Conservation (phyloP, 1,284 basidiomycete species). For the Macrocystidia cucumis region DNA sequence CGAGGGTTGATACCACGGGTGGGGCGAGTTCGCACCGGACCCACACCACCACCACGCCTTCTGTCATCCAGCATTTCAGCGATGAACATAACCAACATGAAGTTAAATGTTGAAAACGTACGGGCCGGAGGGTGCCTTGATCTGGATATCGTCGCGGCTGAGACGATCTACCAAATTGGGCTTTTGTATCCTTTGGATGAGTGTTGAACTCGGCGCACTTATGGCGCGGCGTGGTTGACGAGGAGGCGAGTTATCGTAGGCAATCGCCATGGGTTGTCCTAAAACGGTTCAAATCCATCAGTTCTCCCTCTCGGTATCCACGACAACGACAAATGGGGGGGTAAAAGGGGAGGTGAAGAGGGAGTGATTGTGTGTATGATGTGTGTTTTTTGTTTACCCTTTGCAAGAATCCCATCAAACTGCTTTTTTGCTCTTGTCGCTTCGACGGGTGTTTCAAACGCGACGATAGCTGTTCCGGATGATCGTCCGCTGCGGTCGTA, state of each 20-base stretch:
- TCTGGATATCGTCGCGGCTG: constrained; percentile 31
- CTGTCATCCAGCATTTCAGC: too few species aligned
- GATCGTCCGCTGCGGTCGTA: constrained; percentile 96
- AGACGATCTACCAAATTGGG: constrained; percentile 53
- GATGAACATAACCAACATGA: constrained; percentile 6
- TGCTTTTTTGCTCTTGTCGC: constrained; percentile 83
- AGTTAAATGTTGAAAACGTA: constrained; percentile 4
- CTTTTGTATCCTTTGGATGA: constrained; percentile 61
- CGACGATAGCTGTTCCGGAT: constrained; percentile 74
- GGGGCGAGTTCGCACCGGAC: constrained; percentile 31
- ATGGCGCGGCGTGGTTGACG: constrained; percentile 30
- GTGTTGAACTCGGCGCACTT: constrained; percentile 40
- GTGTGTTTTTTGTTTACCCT: constrained; percentile 48
- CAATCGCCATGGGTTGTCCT: constrained; percentile 82
- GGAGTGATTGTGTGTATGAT: background rate
- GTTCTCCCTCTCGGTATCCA: too few species aligned
- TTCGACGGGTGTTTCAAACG: constrained; percentile 75
- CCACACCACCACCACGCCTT: constrained; percentile 29
- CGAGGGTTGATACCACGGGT: constrained; percentile 18
- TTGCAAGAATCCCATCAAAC: constrained; percentile 85
- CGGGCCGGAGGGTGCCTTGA: constrained; percentile 17
- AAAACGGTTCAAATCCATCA: too few species aligned
- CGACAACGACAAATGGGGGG: too few species aligned
- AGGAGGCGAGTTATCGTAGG: constrained; percentile 46
- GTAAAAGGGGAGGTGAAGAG: constrained; percentile 4